A percentile compares a stretch with the other conserved stretches of the same genome.
These are phyloP conservation scores for Cicer arietinum DNA, from an alignment of 306 rosid species.

Conservation along the genomic window DNA sequence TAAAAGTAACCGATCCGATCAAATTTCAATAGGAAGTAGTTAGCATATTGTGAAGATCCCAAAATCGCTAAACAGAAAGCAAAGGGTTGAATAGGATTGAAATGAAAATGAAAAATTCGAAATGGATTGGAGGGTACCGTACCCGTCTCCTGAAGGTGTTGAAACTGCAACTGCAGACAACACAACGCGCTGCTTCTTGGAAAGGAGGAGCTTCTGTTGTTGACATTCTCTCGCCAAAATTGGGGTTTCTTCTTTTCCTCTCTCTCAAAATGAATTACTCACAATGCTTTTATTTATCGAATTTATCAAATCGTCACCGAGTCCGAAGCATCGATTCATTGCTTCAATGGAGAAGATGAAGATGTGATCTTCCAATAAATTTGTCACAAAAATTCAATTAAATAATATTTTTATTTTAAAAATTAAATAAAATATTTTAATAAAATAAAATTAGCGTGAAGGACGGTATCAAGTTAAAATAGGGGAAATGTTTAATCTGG, in stretches of 20 bases:
- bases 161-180: slow-evolving; percentile 95
- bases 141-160: slow-evolving; percentile 96
- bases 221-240: slow-evolving; percentile 49
- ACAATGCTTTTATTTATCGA: background rate
- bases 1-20: slow-evolving; percentile 3
- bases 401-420: background rate
- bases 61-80: slow-evolving; percentile 9
- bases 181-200: slow-evolving; percentile 92
- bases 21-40: background rate
- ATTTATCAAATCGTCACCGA: slow-evolving; percentile 23
- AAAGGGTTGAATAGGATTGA: background rate
- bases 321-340: slow-evolving; percentile 33
- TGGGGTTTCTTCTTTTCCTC: slow-evolving; percentile 26
- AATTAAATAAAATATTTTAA: no score
- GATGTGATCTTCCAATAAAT: slow-evolving; percentile 2
- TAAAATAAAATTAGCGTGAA: no score
- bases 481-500: no score
- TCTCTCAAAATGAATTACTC: background rate
- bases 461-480: no score
- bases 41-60: background rate
- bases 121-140: background rate
- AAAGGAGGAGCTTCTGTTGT: slow-evolving; percentile 79
- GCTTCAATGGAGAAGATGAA: slow-evolving; percentile 9
- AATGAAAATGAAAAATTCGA: background rate
- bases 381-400: background rate